Percentiles rank a stretch among this genome's conserved stretches.
These are phyloP conservation scores for Fraxinus latifolia DNA, from an alignment of 305 asterid species.

Conservation along the genomic window DNA sequence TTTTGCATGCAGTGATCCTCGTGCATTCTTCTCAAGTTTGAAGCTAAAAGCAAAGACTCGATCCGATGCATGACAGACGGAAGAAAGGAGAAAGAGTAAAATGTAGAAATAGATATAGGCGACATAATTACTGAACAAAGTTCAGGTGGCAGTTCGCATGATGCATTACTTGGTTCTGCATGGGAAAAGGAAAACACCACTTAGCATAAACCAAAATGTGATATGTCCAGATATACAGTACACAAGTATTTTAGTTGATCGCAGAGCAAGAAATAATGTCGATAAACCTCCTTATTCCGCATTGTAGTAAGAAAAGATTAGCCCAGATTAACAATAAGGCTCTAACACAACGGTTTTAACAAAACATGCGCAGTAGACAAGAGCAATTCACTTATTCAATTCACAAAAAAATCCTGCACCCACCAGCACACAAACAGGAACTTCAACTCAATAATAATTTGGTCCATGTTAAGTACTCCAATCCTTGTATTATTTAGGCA, in stretches of 20 bases:
- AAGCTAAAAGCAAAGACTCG: constrained; percentile 70
- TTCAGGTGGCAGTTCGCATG: constrained; percentile 76
- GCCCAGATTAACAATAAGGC: background rate
- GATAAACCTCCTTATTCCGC: background rate
- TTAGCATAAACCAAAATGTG: background rate
- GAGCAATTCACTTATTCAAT: background rate
- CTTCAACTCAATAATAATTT: background rate
- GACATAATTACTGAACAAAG: constrained; percentile 63
- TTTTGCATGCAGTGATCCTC: constrained; percentile 43
- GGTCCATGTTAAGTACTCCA: background rate
- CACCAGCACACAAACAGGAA: background rate
- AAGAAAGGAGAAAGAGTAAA: constrained; percentile 59
- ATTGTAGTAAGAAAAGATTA: background rate
- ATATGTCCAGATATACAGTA: background rate
- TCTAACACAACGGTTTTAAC: background rate
- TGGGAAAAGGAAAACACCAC: background rate
- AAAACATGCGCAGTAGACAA: background rate
- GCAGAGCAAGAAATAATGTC: background rate
- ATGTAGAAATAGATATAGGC: constrained; percentile 48
- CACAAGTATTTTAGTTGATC: background rate
- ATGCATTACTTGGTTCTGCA: constrained; percentile 43
- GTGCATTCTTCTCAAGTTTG: constrained; percentile 47
- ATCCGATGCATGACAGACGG: constrained; percentile 80
- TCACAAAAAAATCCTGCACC: background rate
- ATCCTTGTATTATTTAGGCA: background rate